Conservation (phyloP, 2,329 filamentous ascomycete genomes). For the Fusarium sp. region DNA sequence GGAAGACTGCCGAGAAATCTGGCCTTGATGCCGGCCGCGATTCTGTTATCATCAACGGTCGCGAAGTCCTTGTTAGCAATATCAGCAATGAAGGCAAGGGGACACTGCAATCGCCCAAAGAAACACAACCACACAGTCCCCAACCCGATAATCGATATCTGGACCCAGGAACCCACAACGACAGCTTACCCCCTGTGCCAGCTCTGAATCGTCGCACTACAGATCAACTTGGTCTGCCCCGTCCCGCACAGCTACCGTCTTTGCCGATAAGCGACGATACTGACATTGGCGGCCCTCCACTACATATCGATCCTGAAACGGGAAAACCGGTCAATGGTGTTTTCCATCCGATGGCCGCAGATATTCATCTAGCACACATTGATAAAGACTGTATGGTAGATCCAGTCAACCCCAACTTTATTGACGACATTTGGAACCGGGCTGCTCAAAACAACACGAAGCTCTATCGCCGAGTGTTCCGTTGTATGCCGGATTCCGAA, state of each 20-base stretch:
- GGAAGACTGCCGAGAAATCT: conserved; percentile 70
- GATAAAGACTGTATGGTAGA: conserved; percentile 95
- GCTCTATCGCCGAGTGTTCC: conserved; percentile 91
- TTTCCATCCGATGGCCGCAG: conserved; percentile 66
- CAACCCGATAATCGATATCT: conserved; percentile 46
- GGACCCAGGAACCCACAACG: conserved; percentile 52
- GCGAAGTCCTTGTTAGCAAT: conserved; percentile 76
- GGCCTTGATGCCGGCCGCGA: conserved; percentile 74
- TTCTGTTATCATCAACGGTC: conserved; percentile 71
- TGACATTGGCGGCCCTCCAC: conserved; percentile 81
- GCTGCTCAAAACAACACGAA: conserved; percentile 95
- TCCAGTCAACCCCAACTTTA: conserved; percentile 83
- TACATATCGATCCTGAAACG: conserved; percentile 60
- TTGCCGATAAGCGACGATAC: conserved; percentile 79
- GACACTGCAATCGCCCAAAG: conserved; percentile 58
- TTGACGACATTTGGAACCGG: conserved; percentile 86
- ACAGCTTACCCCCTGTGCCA: conserved; percentile 67
- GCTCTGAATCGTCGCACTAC: conserved; percentile 68
- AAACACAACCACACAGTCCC: conserved; percentile 40
- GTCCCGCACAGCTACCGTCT: conserved; percentile 74
- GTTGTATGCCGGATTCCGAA: conserved; percentile 96
- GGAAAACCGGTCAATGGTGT: conserved; percentile 57
- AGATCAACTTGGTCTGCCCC: conserved; percentile 72
- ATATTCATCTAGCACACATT: conserved; percentile 78
- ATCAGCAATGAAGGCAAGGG: conserved; percentile 72